These are phyloP conservation scores for Lactifluus volemus DNA, from an alignment of 768 basidiomycete genomes.

Conservation along the genomic window DNA sequence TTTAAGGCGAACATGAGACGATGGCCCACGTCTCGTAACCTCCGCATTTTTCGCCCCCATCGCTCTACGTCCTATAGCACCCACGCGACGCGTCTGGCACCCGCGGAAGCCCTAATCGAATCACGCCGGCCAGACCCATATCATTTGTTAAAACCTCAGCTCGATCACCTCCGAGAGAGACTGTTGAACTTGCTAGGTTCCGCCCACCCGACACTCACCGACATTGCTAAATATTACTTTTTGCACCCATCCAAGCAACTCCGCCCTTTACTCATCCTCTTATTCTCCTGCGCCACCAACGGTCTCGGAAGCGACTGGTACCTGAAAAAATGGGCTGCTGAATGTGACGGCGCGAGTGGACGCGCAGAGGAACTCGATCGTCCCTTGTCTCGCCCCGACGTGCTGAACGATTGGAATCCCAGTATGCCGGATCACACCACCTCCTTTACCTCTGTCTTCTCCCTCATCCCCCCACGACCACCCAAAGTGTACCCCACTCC, in stretches of 20 bases:
- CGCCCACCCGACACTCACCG: constrained; percentile 79
- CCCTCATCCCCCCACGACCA: constrained; percentile 43
- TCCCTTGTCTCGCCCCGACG: constrained; percentile 69
- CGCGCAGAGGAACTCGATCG: constrained; percentile 58
- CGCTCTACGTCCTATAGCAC: neutral
- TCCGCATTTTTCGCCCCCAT: neutral
- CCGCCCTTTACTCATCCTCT: constrained; percentile 79
- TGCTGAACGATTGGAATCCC: constrained; percentile 89
- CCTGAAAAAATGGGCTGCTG: constrained; percentile 49
- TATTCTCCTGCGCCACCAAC: constrained; percentile 90
- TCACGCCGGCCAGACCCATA: constrained; percentile 50
- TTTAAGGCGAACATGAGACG: constrained; percentile 9
- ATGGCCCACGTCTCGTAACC: constrained; percentile 1
- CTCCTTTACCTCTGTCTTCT: constrained; percentile 47
- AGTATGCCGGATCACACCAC: constrained; percentile 70
- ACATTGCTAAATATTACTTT: constrained; percentile 91
- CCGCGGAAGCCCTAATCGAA: neutral
- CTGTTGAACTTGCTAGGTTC: constrained; percentile 76
- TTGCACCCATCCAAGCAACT: constrained; percentile 83
- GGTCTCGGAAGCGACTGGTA: constrained; percentile 67
- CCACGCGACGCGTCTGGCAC: neutral
- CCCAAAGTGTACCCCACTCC: constrained; percentile 29
- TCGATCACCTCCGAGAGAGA: constrained; percentile 58
- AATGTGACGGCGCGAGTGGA: constrained; percentile 46
- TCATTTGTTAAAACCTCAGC: constrained; percentile 60